Percentiles rank a stretch among this genome's conserved stretches.
These are phyloP conservation scores for Escovopsis sp. DNA, from an alignment of 2,329 filamentous ascomycete genomes.

Conservation along the genomic window DNA sequence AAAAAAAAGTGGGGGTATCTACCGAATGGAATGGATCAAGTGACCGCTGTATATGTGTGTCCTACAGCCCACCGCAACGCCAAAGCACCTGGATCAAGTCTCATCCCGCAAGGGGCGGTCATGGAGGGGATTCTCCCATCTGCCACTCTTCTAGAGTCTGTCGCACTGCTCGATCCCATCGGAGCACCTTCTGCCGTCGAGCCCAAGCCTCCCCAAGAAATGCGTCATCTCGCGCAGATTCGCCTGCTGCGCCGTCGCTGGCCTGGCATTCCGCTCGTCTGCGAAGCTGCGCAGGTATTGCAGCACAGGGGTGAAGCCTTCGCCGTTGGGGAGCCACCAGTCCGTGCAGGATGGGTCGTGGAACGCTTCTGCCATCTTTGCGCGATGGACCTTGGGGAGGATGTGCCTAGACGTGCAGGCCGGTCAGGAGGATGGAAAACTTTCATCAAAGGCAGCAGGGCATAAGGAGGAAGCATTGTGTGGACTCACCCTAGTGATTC, in stretches of 20 bases:
- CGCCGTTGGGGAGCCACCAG: slow-evolving; percentile 84
- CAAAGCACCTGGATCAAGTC: no score
- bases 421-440: background rate
- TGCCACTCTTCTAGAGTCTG: background rate
- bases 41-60: no score
- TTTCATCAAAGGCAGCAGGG: background rate
- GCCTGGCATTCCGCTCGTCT: slow-evolving; percentile 54
- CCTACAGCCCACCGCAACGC: no score
- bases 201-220: slow-evolving; percentile 48
- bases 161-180: no score
- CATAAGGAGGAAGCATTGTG: background rate
- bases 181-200: slow-evolving; percentile 5
- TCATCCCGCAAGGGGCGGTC: background rate
- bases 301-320: slow-evolving; percentile 59
- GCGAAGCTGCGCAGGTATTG: slow-evolving; percentile 68
- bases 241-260: slow-evolving; percentile 42
- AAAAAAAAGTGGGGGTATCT: no score
- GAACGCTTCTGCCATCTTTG: slow-evolving; percentile 64
- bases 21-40: no score
- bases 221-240: slow-evolving; percentile 62
- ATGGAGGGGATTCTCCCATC: background rate
- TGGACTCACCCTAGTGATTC: slow-evolving; percentile 60
- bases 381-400: slow-evolving; percentile 59
- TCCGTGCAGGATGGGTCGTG: slow-evolving; percentile 52
- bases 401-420: slow-evolving; percentile 50